Evolutionary conservation across 176 grass and related monocot species (phyloP), one percentile per base, ranked within the genome.

Genomic region (Oryza coarctata): DNA sequence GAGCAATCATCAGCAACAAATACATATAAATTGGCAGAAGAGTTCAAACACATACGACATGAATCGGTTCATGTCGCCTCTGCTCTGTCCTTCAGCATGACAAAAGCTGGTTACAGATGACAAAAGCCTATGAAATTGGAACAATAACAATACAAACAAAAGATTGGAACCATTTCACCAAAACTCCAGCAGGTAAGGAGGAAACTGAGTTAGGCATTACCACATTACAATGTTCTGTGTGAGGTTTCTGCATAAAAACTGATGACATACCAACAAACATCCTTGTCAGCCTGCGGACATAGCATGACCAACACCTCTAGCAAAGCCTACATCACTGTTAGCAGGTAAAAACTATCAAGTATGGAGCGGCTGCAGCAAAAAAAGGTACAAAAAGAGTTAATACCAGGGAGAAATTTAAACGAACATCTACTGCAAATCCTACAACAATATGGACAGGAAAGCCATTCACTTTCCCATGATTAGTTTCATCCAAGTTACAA

Each of bases 401-500:
- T 72, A 74, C 61, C 86, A 52, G 57, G 30, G 71, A 41, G 85
- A 71, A 89, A 82, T 78, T 77, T 74, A 13, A 13, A 76, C 50
- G 26, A 83, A 70, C 64, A 60, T 45, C 74, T 78, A 83, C 82
- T 75, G 27, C 72, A 60, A 85, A 86, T 73, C 80, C 77, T 69
- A 86, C 31, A 67, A 74, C 26, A 83, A 75, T 82, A 89, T 88
- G 89, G 84, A 79, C 82, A 83, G 93, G 90, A 87, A 93, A 88
- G 82, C 78, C 85, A 88, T 90, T 78, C 71, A 74, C 83, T 83
- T 87, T 74, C 71, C 85, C 65, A 86, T 43, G 22, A 72, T 88
- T 85, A 84, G 84, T 85, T 94, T 84, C 92, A 85, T 93, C 82
- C 74, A 87, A 88, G 85, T 91, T 91, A 96, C 89, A 96, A 86